Percentiles rank a stretch among this genome's conserved stretches.
These are phyloP conservation scores for Colletotrichum sansevieriae DNA, from an alignment of 2,329 filamentous ascomycete species.

Conservation along the genomic window DNA sequence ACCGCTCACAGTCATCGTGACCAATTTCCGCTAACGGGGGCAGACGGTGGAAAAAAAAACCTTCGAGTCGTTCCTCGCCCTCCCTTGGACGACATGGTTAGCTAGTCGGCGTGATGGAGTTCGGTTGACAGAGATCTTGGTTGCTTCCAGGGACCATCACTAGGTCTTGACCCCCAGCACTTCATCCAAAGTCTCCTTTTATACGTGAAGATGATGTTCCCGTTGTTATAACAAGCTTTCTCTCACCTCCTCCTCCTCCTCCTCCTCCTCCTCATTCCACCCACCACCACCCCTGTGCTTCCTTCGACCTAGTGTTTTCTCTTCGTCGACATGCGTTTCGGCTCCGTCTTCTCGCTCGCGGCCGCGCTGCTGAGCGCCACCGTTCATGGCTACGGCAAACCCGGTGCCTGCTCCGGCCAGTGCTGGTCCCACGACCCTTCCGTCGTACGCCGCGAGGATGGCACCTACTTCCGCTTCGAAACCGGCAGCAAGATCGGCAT, in stretches of 20 bases:
- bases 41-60: too few relatives aligned
- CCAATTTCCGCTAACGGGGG: constrained; percentile 27
- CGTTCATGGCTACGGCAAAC: constrained; percentile 46
- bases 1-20: background rate
- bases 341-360: constrained; percentile 33
- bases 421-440: constrained; percentile 56
- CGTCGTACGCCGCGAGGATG: constrained; percentile 55
- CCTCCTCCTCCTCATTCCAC: background rate
- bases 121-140: constrained; percentile 14
- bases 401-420: constrained; percentile 53
- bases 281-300: background rate
- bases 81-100: constrained; percentile 10
- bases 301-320: background rate
- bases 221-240: background rate
- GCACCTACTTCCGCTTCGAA: constrained; percentile 58
- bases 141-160: background rate
- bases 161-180: too few relatives aligned
- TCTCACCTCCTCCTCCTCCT: background rate
- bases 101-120: constrained; percentile 13
- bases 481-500: constrained; percentile 57
- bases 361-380: constrained; percentile 28
- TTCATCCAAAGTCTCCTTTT: background rate
- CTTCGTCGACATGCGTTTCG: constrained; percentile 27
- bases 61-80: background rate
- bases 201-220: constrained; percentile 12